phyloP scores from a whole-genome alignment of 345 rosid genomes.

The Atalantia buxifolia region DNA sequence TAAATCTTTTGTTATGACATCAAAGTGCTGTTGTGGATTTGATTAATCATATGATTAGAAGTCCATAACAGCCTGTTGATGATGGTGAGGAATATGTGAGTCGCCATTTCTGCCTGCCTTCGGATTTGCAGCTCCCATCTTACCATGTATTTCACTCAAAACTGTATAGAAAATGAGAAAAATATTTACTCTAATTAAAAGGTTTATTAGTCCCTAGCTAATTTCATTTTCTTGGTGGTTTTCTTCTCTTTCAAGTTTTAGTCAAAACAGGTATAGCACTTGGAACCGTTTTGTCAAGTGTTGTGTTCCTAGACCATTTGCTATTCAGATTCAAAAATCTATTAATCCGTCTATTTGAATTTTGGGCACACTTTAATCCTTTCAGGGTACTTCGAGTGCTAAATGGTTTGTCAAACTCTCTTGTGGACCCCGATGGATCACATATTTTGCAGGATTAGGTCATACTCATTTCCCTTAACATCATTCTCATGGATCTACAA shows the following conservation, averaged over 20 bases:
- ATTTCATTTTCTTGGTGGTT: neutral
- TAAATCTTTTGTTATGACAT: neutral
- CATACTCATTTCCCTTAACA: constrained; percentile 5
- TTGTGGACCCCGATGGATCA: constrained; percentile 56
- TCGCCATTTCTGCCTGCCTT: neutral
- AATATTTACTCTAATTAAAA: neutral
- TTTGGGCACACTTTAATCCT: neutral
- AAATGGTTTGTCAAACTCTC: constrained; percentile 47
- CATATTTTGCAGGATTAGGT: constrained; percentile 53
- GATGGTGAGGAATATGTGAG: neutral
- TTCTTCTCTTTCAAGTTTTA: neutral
- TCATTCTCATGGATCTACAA: neutral
- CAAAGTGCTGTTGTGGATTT: neutral
- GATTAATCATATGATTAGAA: neutral
- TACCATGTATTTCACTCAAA: neutral
- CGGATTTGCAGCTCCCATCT: neutral
- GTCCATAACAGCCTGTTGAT: neutral
- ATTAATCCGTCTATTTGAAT: neutral
- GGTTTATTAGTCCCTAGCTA: neutral
- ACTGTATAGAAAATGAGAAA: neutral
- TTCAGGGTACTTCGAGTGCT: constrained; percentile 32
- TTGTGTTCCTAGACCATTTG: neutral
- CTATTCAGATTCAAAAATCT: neutral
- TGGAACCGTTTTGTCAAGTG: neutral
- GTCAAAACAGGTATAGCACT: neutral